Base-by-base conservation (phyloP, 257 asterid species). In the Solanum bulbocastanum region DNA sequence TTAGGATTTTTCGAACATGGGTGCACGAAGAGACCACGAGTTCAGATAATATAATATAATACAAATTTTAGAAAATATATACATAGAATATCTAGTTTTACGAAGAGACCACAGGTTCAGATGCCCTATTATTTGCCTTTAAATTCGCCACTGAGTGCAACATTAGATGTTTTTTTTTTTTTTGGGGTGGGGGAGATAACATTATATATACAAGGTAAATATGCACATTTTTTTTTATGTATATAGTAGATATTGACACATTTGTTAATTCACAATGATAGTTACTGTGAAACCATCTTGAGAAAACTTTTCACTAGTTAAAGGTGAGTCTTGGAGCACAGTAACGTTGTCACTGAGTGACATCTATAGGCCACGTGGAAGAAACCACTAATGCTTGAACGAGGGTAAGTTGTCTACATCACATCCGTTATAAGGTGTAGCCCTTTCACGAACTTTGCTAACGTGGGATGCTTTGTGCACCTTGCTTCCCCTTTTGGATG, bases 231-330 rank as follows among this genome's bases (percentile, higher is more conserved):
- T 18, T 46, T 46, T 46, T 46, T 46, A 46, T 46, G 56, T 46
- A 5, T 46, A 46, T 14, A 46, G 56, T 46, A 46, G 56, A 46
- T 46, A 46, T 46, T 46, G 56, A 46, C 56, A 39, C 98, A 96
- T 93, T 69, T 93, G 15, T 69, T 96, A 86, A 89, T 88, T 73
- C 84, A 86, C 91, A 90, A 91, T 73, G 89, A 92, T 15, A 89
- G 89, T 12, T 58, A 37, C 32, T 92, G 98, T 88, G 95, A 95
- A 89, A 88, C 93, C 74, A 89, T 96, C 58, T 88, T 96, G 16
- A 91, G 87, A 90, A 90, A 94, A 66, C 94, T 94, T 62, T 32
- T 91, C 85, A 69, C 89, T n/a, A 30, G 90, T 5, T 92, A 37
- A 79, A 5, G 60, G 22, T 10, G 5, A 20, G 25, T 9, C 27